phyloP scores from a whole-genome alignment of 495 filamentous ascomycete species.

The Aspergillus cavernicola region DNA sequence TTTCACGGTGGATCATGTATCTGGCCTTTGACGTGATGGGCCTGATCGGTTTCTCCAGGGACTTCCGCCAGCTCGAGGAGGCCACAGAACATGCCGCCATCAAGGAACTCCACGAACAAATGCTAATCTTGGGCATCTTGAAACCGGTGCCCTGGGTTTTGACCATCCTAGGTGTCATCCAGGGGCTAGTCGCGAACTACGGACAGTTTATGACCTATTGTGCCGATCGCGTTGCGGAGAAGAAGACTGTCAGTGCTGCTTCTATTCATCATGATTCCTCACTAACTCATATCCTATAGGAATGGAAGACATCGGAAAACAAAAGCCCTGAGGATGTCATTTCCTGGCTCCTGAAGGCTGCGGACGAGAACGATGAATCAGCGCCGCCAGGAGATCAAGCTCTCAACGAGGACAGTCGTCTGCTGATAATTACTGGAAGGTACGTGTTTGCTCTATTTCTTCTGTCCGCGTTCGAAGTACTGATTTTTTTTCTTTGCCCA shows the following conservation, averaged over 20 bases:
- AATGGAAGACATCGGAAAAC: conserved; percentile 12
- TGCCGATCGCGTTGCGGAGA: conserved; percentile 10
- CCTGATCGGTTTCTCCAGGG: conserved; percentile 65
- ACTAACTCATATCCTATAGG: too few species aligned
- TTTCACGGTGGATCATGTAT: conserved; percentile 63
- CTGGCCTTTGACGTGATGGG: conserved; percentile 52
- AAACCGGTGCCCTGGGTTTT: conserved; percentile 23
- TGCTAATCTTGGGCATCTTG: conserved; percentile 17
- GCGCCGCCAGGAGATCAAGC: conserved; percentile 15
- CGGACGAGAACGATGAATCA: conserved; percentile 13
- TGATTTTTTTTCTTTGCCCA: not conserved
- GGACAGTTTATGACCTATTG: conserved; percentile 11
- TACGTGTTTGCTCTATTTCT: not conserved
- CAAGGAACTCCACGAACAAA: conserved; percentile 24
- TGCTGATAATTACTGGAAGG: conserved; percentile 31
- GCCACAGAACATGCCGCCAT: conserved; percentile 56
- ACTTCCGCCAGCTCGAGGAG: conserved; percentile 64
- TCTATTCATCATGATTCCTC: too few species aligned
- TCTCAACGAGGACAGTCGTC: conserved; percentile 22
- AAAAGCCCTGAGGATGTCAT: conserved; percentile 24
- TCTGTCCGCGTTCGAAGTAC: not conserved
- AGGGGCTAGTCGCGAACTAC: conserved; percentile 8
- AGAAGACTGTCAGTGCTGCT: conserved; percentile 1
- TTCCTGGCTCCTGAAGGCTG: conserved; percentile 29
- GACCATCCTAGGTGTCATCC: conserved; percentile 12